Conservation (phyloP, 1,139 yeast genomes). For the Scheffersomyces parashehatae region DNA sequence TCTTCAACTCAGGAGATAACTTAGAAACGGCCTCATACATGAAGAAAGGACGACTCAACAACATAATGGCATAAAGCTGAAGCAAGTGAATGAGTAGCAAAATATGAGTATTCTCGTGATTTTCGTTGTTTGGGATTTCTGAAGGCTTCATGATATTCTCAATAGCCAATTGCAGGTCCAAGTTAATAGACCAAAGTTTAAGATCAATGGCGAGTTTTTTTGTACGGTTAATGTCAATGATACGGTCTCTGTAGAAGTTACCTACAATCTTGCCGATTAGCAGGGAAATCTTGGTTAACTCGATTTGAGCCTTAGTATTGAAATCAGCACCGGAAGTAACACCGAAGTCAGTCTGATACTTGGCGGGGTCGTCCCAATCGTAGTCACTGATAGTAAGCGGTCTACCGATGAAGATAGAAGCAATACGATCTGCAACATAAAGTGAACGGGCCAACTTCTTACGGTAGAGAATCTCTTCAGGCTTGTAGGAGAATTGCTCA, state of each 20-base stretch:
- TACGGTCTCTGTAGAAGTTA: constrained; percentile 30
- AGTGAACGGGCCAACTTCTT: constrained; percentile 19
- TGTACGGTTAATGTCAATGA: constrained; percentile 30
- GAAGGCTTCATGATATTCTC: background rate
- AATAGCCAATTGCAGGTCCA: constrained; percentile 8
- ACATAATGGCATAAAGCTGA: constrained; percentile 5
- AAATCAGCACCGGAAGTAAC: background rate
- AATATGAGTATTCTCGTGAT: constrained; percentile 3
- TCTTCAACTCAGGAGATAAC: background rate
- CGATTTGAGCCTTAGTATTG: constrained; percentile 3
- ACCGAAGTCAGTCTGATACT: constrained; percentile 30
- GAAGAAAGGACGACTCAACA: constrained; percentile 4
- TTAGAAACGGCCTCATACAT: background rate
- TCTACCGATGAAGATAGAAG: constrained; percentile 38
- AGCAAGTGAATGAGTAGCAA: constrained; percentile 4
- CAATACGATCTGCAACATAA: constrained; percentile 37
- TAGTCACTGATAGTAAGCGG: constrained; percentile 36
- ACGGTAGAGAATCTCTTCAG: background rate
- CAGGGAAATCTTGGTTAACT: constrained; percentile 5
- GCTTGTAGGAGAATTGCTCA: constrained; percentile 11
- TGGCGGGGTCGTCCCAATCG: constrained; percentile 1
- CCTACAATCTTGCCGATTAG: constrained; percentile 32
- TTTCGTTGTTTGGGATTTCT: constrained; percentile 2
- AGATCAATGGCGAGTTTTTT: constrained; percentile 34
- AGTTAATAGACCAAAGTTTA: constrained; percentile 33